Evolutionary conservation across 2,329 filamentous ascomycete genomes (phyloP).

Genomic region (Cladosporium sp.): DNA sequence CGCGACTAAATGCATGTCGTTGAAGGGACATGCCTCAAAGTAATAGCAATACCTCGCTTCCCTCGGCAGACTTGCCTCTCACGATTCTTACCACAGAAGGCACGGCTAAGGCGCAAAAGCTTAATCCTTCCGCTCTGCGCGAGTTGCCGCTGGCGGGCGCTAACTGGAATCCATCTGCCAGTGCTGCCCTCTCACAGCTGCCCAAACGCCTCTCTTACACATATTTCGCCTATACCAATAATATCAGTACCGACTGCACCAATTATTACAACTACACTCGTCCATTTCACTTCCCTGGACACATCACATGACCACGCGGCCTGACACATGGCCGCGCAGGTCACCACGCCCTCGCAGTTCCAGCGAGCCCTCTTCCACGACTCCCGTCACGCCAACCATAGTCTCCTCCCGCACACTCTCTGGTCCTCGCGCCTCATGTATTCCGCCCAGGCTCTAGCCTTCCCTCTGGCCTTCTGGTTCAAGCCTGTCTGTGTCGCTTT

Average conservation of each 20-base stretch:
- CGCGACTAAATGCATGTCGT: too few species aligned
- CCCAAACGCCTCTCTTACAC: neutral
- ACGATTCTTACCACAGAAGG: too few species aligned
- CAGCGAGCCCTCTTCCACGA: slow-evolving; percentile 9
- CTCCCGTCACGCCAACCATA: slow-evolving; percentile 6
- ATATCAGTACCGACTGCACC: too few species aligned
- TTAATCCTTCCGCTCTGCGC: too few species aligned
- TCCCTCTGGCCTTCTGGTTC: slow-evolving; percentile 20
- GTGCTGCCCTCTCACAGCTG: too few species aligned
- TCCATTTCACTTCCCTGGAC: neutral
- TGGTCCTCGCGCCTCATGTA: slow-evolving; percentile 11
- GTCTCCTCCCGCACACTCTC: slow-evolving; percentile 6
- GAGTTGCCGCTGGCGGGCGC: too few species aligned
- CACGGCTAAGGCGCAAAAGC: too few species aligned
- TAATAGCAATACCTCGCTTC: too few species aligned
- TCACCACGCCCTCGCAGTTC: slow-evolving; percentile 11
- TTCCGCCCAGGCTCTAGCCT: slow-evolving; percentile 13
- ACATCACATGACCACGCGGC: slow-evolving; percentile 2
- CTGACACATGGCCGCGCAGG: slow-evolving; percentile 2
- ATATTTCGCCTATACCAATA: neutral
- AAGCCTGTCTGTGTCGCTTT: slow-evolving; percentile 18
- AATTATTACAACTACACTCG: too few species aligned
- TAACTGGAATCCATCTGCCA: too few species aligned
- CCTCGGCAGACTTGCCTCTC: too few species aligned
- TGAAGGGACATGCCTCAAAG: too few species aligned